Base-by-base conservation (phyloP, 768 basidiomycete genomes). In the Nevesoporus exiguus region DNA sequence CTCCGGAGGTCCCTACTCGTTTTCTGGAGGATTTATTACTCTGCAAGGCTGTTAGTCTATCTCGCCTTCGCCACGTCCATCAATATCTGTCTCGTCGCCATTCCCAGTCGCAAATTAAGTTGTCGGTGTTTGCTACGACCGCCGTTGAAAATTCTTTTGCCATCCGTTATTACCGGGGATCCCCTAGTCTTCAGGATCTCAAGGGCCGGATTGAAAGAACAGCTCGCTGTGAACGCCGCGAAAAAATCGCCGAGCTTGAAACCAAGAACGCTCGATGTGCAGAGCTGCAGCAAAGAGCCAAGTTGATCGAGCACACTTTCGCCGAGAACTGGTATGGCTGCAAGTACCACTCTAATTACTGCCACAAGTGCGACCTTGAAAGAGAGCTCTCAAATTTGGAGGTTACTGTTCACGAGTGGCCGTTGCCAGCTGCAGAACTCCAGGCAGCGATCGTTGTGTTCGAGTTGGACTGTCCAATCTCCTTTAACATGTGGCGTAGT, bases 371-470 rank as follows among this genome's bases (percentile, higher is more conserved):
- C 41, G 4, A 7, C 2, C 39, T 70, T 17, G 49, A 68, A n/a
- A 49, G 40, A 15, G 15, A 61, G 46, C 62, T 66, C 0, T 17
- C 25, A 0, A 19, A 1, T 0, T 57, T 79, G 64, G 3, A 22
- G 0, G 79, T 81, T 22, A 0, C 24, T 1, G 57, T 76, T 5
- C 67, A 77, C 34, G 80, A 81, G 49, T 78, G 77, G 78, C 80
- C 80, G 8, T 57, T 81, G 36, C 77, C 80, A 0, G 29, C 47
- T 1, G 41, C 58, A 11, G 21, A 17, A 6, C 13, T 61, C 5
- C 17, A 51, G 6, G 68, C 68, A 0, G 65, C 72, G 48, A 59
- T 60, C 0, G 66, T 72, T 14, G 64, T 79, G 1, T 81, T 81
- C 43, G 78, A 81, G 54, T 52, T 79, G 3, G 52, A 57, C 13